Conservation (phyloP, 169 alveolate species). For the Eimeria mitis region DNA sequence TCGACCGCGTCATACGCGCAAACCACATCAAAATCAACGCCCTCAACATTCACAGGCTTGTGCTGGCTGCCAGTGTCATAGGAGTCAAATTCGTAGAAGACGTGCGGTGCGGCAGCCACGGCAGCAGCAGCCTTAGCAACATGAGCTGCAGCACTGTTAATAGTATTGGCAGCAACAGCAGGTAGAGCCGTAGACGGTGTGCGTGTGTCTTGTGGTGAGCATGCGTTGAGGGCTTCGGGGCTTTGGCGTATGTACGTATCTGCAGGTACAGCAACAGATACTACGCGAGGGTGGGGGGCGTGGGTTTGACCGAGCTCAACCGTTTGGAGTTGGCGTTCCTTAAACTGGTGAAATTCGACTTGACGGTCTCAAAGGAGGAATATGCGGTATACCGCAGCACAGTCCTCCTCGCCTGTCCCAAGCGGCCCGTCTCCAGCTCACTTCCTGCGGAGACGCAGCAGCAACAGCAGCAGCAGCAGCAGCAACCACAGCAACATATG, state of each 20-base stretch:
- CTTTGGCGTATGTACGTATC: background rate
- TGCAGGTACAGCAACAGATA: constrained; percentile 90
- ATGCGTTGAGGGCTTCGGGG: background rate
- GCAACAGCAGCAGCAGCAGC: constrained; percentile 41
- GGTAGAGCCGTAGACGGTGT: background rate
- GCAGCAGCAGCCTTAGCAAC: background rate
- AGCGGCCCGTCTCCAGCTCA: constrained; percentile 37
- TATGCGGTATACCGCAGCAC: constrained; percentile 90
- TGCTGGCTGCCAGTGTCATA: constrained; percentile 58
- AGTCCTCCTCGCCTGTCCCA: constrained; percentile 86
- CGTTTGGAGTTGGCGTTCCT: constrained; percentile 93
- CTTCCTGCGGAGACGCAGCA: constrained; percentile 24
- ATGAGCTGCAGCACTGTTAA: background rate
- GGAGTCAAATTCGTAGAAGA: constrained; percentile 74
- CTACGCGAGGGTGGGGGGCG: constrained; percentile 97
- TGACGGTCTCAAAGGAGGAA: constrained; percentile 91
- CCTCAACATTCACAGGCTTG: constrained; percentile 62
- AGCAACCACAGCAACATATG: constrained; percentile 27
- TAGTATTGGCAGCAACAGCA: background rate
- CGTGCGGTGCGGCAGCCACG: constrained; percentile 48
- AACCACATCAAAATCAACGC: constrained; percentile 71
- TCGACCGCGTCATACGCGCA: constrained; percentile 69
- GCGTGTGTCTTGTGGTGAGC: background rate
- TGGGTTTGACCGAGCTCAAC: constrained; percentile 92
- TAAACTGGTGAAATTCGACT: constrained; percentile 90